Evolutionary conservation across 140 eudicot species (phyloP), one percentile per base, ranked within the genome.

Genomic region (Stevia rebaudiana): DNA sequence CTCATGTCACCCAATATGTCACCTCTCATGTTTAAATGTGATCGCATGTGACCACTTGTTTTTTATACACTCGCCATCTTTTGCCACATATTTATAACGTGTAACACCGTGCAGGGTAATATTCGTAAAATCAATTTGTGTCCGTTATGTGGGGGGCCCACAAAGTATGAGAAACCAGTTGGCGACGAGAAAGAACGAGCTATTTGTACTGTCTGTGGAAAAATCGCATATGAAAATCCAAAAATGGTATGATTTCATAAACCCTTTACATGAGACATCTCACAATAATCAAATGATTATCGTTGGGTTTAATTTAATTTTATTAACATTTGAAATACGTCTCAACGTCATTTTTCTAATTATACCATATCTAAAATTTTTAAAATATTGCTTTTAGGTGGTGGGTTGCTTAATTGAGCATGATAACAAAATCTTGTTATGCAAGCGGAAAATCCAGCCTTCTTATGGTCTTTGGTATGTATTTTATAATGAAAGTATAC

Each of bases 351-450:
- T 4, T 30, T 28, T 54, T 13, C 54, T 28, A 28, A 3, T 1
- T 33, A 33, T 33, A 33, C 8, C 4, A 3, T 33, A 8, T 33
- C 41, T 36, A 51, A 51, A 21, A 35, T 35, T 37, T 15, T 5
- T 36, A 42, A 76, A 50, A 19, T 61, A 56, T 51, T 73, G n/a
- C 39, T 59, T 71, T 74, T 82, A 91, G 98, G 96, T 91, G 30
- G 96, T 91, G 0, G 96, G 96, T 21, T 91, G 98, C 79, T 84
- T 91, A 12, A 82, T 91, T 72, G 95, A 87, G 84, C 96, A 91
- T 53, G 95, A 91, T 49, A 83, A 87, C 85, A 87, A 87, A 80
- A 85, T 87, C 74, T 74, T 91, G 63, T 73, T 91, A 55, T 87
- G 98, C 86, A 84, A 81, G 78, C 75, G 96, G 69, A 91, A 91